A percentile compares a stretch with the other conserved stretches of the same genome.
These are phyloP conservation scores for Mangifera indica DNA, from an alignment of 345 rosid species.

Conservation along the genomic window DNA sequence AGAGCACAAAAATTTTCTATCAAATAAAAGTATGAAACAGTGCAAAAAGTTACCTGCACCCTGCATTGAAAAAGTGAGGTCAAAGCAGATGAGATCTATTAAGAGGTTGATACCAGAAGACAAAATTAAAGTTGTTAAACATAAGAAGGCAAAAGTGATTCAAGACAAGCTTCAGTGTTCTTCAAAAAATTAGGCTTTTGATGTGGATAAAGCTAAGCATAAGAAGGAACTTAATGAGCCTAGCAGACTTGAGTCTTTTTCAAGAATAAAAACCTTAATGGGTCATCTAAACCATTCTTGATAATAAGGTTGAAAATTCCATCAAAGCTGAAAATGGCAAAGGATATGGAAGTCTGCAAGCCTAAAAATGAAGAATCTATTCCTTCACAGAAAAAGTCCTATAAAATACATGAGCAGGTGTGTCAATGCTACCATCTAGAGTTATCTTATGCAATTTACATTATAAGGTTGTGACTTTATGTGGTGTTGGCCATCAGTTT, in stretches of 20 bases:
- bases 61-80: background rate
- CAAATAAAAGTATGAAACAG: background rate
- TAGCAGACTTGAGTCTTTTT: background rate
- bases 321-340: no score
- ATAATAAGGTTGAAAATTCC: no score
- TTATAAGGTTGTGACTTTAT: background rate
- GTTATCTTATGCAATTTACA: no score
- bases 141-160: background rate
- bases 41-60: background rate
- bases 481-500: background rate
- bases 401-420: no score
- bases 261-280: background rate
- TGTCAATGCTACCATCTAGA: no score
- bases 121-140: background rate
- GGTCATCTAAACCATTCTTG: background rate
- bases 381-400: no score
- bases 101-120: background rate
- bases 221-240: background rate
- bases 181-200: background rate
- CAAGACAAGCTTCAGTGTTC: background rate
- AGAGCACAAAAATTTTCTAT: background rate
- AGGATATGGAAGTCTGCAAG: no score
- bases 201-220: background rate
- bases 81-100: background rate
- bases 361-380: no score